Evolutionary conservation across 148 eudicot genomes (phyloP).

Genomic region (Chenopodium album): DNA sequence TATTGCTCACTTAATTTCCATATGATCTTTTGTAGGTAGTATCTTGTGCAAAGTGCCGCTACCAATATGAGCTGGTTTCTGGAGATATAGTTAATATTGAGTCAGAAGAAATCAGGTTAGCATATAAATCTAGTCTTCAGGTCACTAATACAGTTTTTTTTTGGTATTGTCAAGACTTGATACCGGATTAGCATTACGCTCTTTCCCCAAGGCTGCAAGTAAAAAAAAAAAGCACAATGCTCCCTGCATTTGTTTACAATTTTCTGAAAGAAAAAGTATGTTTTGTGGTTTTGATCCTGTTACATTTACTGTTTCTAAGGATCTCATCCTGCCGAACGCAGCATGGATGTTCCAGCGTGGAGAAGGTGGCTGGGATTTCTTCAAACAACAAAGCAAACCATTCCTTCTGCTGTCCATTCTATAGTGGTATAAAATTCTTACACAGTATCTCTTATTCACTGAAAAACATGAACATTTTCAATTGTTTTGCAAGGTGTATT

Average conservation of each 20-base stretch:
- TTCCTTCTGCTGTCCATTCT: constrained; percentile 94
- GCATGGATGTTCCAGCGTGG: constrained; percentile 99
- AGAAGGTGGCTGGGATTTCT: constrained; percentile 79
- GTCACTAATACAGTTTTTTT: neutral
- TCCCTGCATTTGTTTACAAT: neutral
- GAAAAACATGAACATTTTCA: neutral
- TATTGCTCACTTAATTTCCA: neutral
- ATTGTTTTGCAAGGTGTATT: neutral
- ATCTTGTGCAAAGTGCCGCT: constrained; percentile 91
- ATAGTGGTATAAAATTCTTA: constrained; percentile 56
- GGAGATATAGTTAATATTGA: constrained; percentile 65
- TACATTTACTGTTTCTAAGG: constrained; percentile 87
- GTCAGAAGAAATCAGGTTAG: constrained; percentile 97
- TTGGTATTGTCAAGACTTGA: neutral
- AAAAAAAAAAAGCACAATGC: too few relatives aligned
- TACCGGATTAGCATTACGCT: neutral
- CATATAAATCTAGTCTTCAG: constrained; percentile 3
- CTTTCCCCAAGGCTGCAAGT: neutral
- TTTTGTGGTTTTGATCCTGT: constrained; percentile 64
- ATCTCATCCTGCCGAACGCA: constrained; percentile 98
- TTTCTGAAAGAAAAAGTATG: constrained; percentile 1
- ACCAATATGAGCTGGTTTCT: constrained; percentile 88
- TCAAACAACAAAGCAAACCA: constrained; percentile 58
- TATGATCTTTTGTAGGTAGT: constrained; percentile 51
- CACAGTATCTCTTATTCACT: neutral